Conservation (phyloP, 2,329 filamentous ascomycete genomes). For the Cladophialophora exuberans region DNA sequence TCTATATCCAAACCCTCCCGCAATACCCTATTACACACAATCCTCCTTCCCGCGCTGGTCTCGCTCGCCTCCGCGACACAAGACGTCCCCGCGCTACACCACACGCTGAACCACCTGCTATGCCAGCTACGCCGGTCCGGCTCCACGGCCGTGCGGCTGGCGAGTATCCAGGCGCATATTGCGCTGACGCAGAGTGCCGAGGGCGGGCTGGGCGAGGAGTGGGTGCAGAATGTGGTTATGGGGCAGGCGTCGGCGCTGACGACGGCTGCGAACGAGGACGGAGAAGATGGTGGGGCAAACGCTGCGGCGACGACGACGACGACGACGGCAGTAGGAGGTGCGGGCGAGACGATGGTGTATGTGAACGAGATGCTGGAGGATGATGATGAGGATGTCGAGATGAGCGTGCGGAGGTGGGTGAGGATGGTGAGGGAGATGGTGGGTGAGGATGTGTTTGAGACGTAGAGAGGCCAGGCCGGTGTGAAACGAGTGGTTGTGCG, state of each 20-base stretch:
- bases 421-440: constrained; percentile 84
- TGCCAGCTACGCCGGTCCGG: constrained; percentile 75
- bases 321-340: constrained; percentile 24
- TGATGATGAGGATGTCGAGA: constrained; percentile 90
- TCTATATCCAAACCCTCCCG: constrained; percentile 37
- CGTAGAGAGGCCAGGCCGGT: too few species aligned
- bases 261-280: constrained; percentile 1
- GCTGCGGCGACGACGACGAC: too few species aligned
- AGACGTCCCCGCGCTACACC: constrained; percentile 80
- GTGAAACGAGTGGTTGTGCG: too few species aligned
- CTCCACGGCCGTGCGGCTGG: constrained; percentile 71
- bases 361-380: constrained; percentile 97
- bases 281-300: too few species aligned
- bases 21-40: neutral
- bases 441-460: constrained; percentile 67
- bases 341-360: constrained; percentile 83
- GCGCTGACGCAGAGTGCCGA: constrained; percentile 67
- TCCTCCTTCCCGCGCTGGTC: constrained; percentile 42
- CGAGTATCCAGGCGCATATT: constrained; percentile 80
- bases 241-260: constrained; percentile 17
- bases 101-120: constrained; percentile 78
- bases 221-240: constrained; percentile 62
- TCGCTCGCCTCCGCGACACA: constrained; percentile 62
- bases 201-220: constrained; percentile 91
- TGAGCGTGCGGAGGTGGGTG: constrained; percentile 88